Conservation (phyloP, 2,329 filamentous ascomycete genomes). For the Domatiomyces globalis region DNA sequence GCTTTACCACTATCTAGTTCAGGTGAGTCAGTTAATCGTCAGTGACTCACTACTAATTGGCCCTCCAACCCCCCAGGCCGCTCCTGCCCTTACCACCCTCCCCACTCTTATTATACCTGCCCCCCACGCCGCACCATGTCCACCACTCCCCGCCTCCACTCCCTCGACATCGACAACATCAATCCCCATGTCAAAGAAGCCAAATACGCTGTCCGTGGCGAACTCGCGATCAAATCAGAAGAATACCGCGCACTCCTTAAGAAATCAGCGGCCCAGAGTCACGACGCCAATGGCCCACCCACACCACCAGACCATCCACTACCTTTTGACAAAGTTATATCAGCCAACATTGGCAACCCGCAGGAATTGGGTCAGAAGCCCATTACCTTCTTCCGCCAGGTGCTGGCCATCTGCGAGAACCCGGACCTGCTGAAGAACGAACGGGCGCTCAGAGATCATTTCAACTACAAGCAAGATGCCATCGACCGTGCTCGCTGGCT, state of each 20-base stretch:
- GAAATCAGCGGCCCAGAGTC: slow-evolving; percentile 23
- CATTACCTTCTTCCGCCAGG: slow-evolving; percentile 97
- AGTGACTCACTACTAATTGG: background rate
- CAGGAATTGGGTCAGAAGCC: slow-evolving; percentile 98
- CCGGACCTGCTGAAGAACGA: slow-evolving; percentile 69
- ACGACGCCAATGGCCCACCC: slow-evolving; percentile 22
- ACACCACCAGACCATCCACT: slow-evolving; percentile 39
- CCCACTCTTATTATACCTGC: background rate
- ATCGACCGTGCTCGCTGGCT: slow-evolving; percentile 69
- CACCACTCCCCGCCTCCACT: slow-evolving; percentile 30
- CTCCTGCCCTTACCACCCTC: background rate
- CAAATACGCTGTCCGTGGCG: slow-evolving; percentile 92
- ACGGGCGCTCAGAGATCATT: slow-evolving; percentile 55
- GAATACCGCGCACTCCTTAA: slow-evolving; percentile 63
- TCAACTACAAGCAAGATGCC: slow-evolving; percentile 85
- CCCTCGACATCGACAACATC: slow-evolving; percentile 71
- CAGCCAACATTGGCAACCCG: slow-evolving; percentile 96
- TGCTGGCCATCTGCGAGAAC: slow-evolving; percentile 84
- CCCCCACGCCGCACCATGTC: slow-evolving; percentile 30
- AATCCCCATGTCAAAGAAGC: slow-evolving; percentile 77
- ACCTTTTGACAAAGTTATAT: slow-evolving; percentile 83
- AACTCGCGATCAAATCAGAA: slow-evolving; percentile 87
- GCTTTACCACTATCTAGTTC: background rate
- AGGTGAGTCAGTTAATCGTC: background rate
- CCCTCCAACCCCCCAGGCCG: background rate